Base-by-base conservation (phyloP, 441 rosid species). In the Mallotus japonicus region DNA sequence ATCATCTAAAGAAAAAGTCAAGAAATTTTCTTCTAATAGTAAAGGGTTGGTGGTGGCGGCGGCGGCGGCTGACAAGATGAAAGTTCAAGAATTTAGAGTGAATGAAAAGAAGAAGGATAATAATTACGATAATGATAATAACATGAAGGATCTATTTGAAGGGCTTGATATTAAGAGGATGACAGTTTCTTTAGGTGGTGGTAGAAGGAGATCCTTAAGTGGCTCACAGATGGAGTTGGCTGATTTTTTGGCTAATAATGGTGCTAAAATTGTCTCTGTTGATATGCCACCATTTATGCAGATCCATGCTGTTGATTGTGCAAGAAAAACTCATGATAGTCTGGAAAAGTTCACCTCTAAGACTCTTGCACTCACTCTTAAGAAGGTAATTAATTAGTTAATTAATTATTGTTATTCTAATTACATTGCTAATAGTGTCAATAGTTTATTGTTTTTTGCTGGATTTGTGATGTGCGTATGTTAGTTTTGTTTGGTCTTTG, bases 231-330 rank as follows among this genome's bases (percentile, higher is more conserved):
- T 79, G 5, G 87, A 87, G 71, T 67, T 87, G 75, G 73, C 61
- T 20, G 87, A 83, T 81, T 80, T 80, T 63, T 79, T 87, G 53
- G 87, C 90, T 13, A 78, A 69, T 70, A 83, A 75, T 15, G 88
- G 87, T 2, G 90, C 85, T 69, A 83, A 83, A 70, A 65, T 85
- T 19, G 87, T 87, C n/a, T 81, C 90, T 12, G 88, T 85, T 51
- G 90, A 85, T 76, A 87, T 87, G 90, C 86, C 90, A 3, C 84
- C 90, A 3, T 87, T 82, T 79, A 85, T 87, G 90, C 90, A 87
- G 85, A 83, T 87, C 73, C 90, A 87, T 78, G 90, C 90, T 3
- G 82, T 87, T 70, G 86, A 85, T 75, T 79, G 78, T 78, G 88
- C 90, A 3, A 83, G 90, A 76, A 85, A 82, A 82, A 71, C 87